Base-by-base conservation (phyloP, 805 yeast species). In the Lachancea sp. region DNA sequence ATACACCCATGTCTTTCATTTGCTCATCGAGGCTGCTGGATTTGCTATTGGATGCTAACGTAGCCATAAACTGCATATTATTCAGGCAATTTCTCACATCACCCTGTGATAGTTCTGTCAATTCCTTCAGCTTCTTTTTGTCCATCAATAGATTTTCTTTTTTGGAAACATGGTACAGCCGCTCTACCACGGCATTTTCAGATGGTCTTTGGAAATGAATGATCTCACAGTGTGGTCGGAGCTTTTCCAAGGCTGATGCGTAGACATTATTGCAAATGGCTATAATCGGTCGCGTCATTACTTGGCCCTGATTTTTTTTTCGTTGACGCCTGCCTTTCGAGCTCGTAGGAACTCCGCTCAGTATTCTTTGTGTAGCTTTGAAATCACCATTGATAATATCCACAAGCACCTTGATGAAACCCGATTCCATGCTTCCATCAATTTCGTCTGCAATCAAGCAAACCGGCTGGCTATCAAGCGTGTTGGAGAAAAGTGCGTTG, bases 201-300 rank as follows among this genome's bases (percentile, higher is more conserved):
- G 77, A 58, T 0, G 95, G 82, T 45, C 77, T 79, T 47, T 71
- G 73, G 56, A 89, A 84, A 6, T 76, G 62, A 2, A 91, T 70
- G 6, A 85, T 70, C 55, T 91, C 96, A 50, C 91, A 79, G 48
- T 73, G 66, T 0, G 83, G 82, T 49, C 91, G 77, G 49, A 91
- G 68, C 46, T 78, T 79, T 42, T 87, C 95, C 64, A 91, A 69
- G 1, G 85, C 78, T 2, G 81, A 77, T 0, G 86, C 76, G 61
- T 85, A 89, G 1, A 85, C 72, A 57, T 93, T 95, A 58, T 91
- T 93, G 60, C 97, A 95, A 45, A 93, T 78, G 35, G 95, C 90
- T 44, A 91, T 86, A 16, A 93, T 87, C 1, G 98, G 98, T 52
- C 98, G 73, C 54, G 73, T 70, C 36, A 93, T 62, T 4, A 81